Evolutionary conservation across 2,329 filamentous ascomycete genomes (phyloP).

Genomic region (Bimuria novae-zelandiae): DNA sequence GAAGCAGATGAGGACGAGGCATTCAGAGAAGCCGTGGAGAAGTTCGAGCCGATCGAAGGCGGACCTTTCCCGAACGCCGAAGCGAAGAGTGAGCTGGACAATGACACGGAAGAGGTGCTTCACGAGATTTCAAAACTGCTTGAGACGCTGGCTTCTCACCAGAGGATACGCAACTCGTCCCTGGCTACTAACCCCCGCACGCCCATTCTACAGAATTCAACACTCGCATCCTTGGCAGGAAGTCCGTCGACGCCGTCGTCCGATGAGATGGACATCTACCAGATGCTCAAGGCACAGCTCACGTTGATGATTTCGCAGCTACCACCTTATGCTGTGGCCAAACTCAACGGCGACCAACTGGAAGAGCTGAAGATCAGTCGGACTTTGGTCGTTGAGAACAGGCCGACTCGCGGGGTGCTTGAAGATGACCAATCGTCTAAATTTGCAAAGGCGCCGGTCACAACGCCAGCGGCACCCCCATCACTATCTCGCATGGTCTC

Average conservation of each 20-base stretch:
- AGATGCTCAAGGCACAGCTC: conserved; percentile 75
- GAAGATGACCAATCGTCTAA: conserved; percentile 73
- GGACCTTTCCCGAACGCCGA: conserved; percentile 26
- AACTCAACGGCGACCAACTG: conserved; percentile 84
- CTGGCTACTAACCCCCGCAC: conserved; percentile 69
- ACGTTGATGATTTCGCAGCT: conserved; percentile 73
- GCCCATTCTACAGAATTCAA: conserved; percentile 68
- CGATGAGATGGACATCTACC: conserved; percentile 65
- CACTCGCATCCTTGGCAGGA: conserved; percentile 58
- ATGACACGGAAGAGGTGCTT: conserved; percentile 70
- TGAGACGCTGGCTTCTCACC: conserved; percentile 76
- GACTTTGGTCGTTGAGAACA: conserved; percentile 72
- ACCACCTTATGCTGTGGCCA: conserved; percentile 83
- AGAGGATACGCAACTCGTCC: conserved; percentile 75
- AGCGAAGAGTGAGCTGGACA: conserved; percentile 55
- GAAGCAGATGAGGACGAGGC: conserved; percentile 38
- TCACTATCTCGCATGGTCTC: conserved; percentile 33
- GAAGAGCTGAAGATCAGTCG: conserved; percentile 81
- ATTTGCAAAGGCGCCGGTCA: conserved; percentile 47
- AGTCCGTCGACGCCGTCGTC: conserved; percentile 68
- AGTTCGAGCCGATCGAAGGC: conserved; percentile 38
- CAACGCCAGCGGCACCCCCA: conserved; percentile 34
- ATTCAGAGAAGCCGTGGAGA: conserved; percentile 46
- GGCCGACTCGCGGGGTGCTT: conserved; percentile 77
- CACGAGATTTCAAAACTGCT: conserved; percentile 76